A percentile compares a stretch with the other conserved stretches of the same genome.
Conservation (phyloP, 345 rosid species). For the Iberis pinnata region DNA sequence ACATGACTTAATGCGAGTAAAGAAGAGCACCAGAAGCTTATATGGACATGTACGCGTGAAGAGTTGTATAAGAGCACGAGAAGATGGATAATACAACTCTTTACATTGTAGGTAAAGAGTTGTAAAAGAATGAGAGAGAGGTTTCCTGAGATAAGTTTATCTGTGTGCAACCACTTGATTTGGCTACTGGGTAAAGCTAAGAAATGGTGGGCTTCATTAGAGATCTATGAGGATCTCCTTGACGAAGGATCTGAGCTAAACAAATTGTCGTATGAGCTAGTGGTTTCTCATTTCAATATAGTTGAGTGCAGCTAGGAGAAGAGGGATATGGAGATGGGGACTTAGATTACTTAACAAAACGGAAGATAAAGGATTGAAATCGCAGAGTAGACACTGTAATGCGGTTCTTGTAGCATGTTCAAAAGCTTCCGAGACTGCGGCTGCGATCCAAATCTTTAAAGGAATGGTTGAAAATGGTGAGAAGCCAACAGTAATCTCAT, state of each 20-base stretch:
- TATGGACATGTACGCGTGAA: conserved; percentile 89
- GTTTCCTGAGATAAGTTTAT: conserved; percentile 50
- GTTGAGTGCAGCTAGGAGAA: conserved; percentile 61
- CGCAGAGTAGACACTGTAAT: conserved; percentile 72
- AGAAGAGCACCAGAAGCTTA: conserved; percentile 68
- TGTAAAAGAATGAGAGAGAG: conserved; percentile 64
- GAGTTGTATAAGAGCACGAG: too few relatives aligned
- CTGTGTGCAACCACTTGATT: conserved; percentile 91
- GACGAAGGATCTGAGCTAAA: conserved; percentile 82
- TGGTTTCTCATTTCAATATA: conserved; percentile 70
- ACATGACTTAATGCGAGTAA: conserved; percentile 44
- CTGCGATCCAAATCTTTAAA: conserved; percentile 71
- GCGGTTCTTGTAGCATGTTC: conserved; percentile 90
- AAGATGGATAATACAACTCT: too few relatives aligned
- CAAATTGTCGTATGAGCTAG: conserved; percentile 58
- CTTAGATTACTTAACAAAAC: conserved; percentile 65
- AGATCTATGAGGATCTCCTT: conserved; percentile 82
- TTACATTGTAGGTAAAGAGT: conserved; percentile 57
- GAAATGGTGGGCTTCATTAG: conserved; percentile 98
- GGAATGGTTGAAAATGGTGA: conserved; percentile 84
- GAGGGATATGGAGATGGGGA: conserved; percentile 94
- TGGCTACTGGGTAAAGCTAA: conserved; percentile 94
- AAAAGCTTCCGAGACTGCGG: conserved; percentile 70
- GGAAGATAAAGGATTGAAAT: conserved; percentile 83
- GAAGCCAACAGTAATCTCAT: conserved; percentile 80